These are phyloP conservation scores for Priceomyces castillae DNA, from an alignment of 805 yeast species.

Conservation along the genomic window DNA sequence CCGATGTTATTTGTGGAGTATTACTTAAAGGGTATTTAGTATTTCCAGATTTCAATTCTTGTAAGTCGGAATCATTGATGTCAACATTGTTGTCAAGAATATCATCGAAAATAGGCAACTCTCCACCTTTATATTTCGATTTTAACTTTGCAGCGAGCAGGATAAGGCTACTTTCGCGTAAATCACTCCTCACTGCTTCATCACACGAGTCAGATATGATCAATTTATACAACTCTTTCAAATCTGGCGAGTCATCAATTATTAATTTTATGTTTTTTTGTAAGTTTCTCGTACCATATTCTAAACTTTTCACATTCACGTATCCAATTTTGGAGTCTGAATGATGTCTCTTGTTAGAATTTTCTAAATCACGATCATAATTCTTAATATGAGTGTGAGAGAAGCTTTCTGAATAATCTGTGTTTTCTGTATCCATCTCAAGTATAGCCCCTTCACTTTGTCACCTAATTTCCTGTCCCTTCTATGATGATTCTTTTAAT, in stretches of 20 bases:
- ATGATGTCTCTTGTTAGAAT: not conserved
- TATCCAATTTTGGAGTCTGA: conserved; percentile 19
- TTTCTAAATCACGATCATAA: not conserved
- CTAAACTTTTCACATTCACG: conserved; percentile 38
- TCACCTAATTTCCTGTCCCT: too few species aligned
- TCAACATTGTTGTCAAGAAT: conserved; percentile 43
- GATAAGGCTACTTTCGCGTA: conserved; percentile 53
- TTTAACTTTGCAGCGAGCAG: conserved; percentile 61
- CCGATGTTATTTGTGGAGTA: not conserved
- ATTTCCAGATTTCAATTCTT: not conserved
- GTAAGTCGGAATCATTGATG: conserved; percentile 12
- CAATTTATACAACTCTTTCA: conserved; percentile 36
- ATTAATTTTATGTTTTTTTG: conserved; percentile 53
- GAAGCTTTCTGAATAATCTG: too few species aligned
- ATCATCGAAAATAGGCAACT: conserved; percentile 55
- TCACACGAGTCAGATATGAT: conserved; percentile 31
- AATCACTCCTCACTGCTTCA: conserved; percentile 46
- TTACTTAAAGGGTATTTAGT: too few species aligned
- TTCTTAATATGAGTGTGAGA: too few species aligned
- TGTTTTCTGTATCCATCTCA: too few species aligned
- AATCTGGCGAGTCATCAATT: conserved; percentile 55
- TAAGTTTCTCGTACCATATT: conserved; percentile 39
- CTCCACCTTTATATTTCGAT: conserved; percentile 46
- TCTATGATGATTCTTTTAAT: too few species aligned
- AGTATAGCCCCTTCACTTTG: too few species aligned